These are phyloP conservation scores for Russula sp. DNA, from an alignment of 768 basidiomycete genomes.

Conservation along the genomic window DNA sequence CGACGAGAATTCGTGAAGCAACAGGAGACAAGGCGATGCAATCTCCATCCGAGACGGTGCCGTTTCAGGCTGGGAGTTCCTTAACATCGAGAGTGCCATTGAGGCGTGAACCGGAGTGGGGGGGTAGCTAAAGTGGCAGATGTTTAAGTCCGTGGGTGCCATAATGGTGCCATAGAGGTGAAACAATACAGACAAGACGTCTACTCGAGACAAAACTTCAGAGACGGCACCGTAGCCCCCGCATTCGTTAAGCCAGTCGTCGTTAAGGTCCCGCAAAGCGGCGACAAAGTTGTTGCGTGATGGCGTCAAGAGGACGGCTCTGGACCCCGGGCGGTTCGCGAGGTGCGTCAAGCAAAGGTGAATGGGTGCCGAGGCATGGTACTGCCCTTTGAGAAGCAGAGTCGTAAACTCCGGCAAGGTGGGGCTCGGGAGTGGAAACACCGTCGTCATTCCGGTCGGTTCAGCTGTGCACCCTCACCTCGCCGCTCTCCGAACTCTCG, in stretches of 20 bases:
- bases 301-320: slow-evolving; percentile 46
- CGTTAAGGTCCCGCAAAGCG: slow-evolving; percentile 41
- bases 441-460: slow-evolving; percentile 12
- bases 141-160: neutral
- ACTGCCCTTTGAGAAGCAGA: slow-evolving; percentile 56
- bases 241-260: slow-evolving; percentile 33
- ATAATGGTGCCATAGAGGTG: neutral
- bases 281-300: slow-evolving; percentile 39
- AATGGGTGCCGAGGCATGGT: slow-evolving; percentile 62
- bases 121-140: slow-evolving; percentile 11
- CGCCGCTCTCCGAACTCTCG: too few relatives aligned
- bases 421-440: slow-evolving; percentile 39
- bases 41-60: neutral
- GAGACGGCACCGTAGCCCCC: slow-evolving; percentile 27
- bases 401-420: slow-evolving; percentile 48
- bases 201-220: slow-evolving; percentile 25
- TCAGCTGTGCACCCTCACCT: too few relatives aligned
- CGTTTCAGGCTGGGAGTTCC: neutral
- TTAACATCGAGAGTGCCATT: slow-evolving; percentile 19
- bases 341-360: slow-evolving; percentile 53
- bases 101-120: slow-evolving; percentile 11
- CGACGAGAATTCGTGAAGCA: slow-evolving; percentile 20
- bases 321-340: slow-evolving; percentile 28
- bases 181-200: slow-evolving; percentile 45
- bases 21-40: slow-evolving; percentile 10